Conservation (phyloP, 257 asterid species). For the Marsdenia floribunda region DNA sequence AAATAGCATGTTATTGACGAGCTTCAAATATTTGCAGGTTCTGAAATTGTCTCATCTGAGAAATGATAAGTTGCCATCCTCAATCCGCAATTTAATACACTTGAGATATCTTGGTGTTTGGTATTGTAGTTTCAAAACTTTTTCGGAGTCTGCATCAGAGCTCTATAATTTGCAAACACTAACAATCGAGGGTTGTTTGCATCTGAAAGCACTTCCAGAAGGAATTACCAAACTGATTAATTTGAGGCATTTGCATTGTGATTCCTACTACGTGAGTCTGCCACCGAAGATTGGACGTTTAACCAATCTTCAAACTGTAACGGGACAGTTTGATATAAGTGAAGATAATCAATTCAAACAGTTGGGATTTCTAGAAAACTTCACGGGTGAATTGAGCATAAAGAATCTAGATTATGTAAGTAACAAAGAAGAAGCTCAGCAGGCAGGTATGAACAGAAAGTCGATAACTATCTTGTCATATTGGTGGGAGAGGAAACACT, state of each 20-base stretch:
- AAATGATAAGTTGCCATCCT: background rate
- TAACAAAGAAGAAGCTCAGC: slow-evolving; percentile 17
- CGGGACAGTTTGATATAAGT: background rate
- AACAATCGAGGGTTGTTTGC: background rate
- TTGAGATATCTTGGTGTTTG: slow-evolving; percentile 26
- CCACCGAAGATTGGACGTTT: too few species aligned
- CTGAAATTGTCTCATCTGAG: too few species aligned
- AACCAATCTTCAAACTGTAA: too few species aligned
- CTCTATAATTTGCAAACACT: slow-evolving; percentile 29
- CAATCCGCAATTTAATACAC: slow-evolving; percentile 18
- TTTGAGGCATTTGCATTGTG: too few species aligned
- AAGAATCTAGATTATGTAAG: slow-evolving; percentile 19
- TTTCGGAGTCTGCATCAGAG: slow-evolving; percentile 18
- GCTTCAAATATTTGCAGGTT: too few species aligned
- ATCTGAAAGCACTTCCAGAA: too few species aligned
- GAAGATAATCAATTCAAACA: slow-evolving; percentile 16
- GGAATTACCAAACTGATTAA: too few species aligned
- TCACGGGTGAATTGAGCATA: slow-evolving; percentile 11
- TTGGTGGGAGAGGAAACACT: slow-evolving; percentile 11
- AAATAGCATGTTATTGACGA: too few species aligned
- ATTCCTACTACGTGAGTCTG: too few species aligned
- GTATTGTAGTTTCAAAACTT: background rate
- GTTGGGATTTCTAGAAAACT: slow-evolving; percentile 22
- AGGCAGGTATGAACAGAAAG: slow-evolving; percentile 20
- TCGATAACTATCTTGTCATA: slow-evolving; percentile 13